Evolutionary conservation across 2,329 filamentous ascomycete species (phyloP), one percentile per base, ranked within the genome.

Genomic region (Paecilomyces variotii): DNA sequence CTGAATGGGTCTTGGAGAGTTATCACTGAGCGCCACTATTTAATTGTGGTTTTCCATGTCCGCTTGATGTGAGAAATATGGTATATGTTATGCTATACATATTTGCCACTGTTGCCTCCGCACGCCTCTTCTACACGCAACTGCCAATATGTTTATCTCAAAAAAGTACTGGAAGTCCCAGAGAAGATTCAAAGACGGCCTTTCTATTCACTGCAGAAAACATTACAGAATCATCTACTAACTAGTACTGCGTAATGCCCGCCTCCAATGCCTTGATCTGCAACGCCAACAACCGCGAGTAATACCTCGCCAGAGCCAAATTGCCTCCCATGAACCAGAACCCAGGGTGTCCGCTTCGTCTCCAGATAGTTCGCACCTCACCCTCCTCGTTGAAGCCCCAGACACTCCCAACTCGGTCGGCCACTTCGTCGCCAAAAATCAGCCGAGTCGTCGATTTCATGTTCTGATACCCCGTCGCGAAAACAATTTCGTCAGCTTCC

Each of bases 241-340:
- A 6, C 14, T 45, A 45, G 35, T 45, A 45, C 14, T 45, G 14
- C 5, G 62, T 62, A 57, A 67, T 54, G 2, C 69, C 68, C 53
- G 63, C 70, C 60, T 78, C 72, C 12, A 75, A 54, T 0, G 71
- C 78, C 67, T 79, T 79, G 56, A 82, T 81, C 70, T 80, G 78
- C 64, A 82, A 64, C 5, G 79, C 80, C 65, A 82, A 61, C 30
- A 78, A 53, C 49, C 77, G 79, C 0, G 84, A 87, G 64, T 79
- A 88, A 59, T 84, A 87, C 54, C 86, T 75, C 62, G 83, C 85
- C 59, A 88, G 70, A 0, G 84, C 84, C 35, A 88, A 65, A 64
- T 87, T 88, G 0, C 86, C 86, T 0, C 85, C 86, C 65, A 86
- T 84, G 63, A 86, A 84, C 86, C 85, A 89, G 61, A 88, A 84